Evolutionary conservation across 441 rosid genomes (phyloP).

Genomic region (Rhodomyrtus psidioides): DNA sequence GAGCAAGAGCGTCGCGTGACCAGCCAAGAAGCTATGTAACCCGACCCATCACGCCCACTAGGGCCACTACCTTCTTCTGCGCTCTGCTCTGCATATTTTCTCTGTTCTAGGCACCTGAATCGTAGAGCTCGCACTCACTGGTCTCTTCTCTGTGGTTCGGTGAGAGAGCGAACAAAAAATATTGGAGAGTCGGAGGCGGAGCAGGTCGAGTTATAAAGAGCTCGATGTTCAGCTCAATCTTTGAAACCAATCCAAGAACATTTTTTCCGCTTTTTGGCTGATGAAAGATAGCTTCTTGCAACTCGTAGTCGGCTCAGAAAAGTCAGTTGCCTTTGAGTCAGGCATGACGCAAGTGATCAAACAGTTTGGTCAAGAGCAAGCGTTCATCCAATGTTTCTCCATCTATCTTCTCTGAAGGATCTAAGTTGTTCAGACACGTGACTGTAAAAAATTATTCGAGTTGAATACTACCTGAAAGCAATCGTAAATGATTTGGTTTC

Average conservation of each 20-base stretch:
- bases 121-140: neutral
- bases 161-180: neutral
- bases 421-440: neutral
- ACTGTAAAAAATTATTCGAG: neutral
- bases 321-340: neutral
- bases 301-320: neutral
- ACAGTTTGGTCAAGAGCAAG: neutral
- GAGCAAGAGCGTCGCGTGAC: conserved; percentile 17
- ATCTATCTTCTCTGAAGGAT: neutral
- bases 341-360: neutral
- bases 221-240: neutral
- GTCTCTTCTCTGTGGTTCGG: neutral
- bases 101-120: neutral
- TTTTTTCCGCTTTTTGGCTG: neutral
- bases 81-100: neutral
- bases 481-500: neutral
- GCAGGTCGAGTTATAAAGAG: neutral
- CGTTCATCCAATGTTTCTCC: neutral
- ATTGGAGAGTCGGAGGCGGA: too few relatives aligned
- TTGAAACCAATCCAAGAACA: neutral
- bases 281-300: neutral
- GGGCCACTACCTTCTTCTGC: neutral
- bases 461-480: neutral
- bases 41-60: conserved; percentile 19
- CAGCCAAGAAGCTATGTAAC: conserved; percentile 21